Percentiles rank a stretch among this genome's conserved stretches.
Evolutionary conservation across 805 yeast genomes (phyloP).

Genomic region (Zygotorulaspora sp.): DNA sequence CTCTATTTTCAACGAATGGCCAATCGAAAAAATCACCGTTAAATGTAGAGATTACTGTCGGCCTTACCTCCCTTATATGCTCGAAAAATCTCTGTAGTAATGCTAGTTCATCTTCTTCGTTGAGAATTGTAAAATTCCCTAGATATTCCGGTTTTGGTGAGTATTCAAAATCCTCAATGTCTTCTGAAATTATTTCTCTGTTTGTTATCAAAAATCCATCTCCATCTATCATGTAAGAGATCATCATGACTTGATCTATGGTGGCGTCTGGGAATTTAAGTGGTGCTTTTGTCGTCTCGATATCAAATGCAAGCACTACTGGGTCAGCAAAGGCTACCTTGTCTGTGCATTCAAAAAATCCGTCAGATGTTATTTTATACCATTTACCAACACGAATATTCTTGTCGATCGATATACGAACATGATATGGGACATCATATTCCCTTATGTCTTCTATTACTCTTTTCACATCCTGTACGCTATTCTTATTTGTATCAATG

Average conservation of each 20-base stretch:
- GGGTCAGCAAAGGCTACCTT: conserved; percentile 96
- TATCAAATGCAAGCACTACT: conserved; percentile 92
- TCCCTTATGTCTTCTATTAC: conserved; percentile 77
- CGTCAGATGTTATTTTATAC: conserved; percentile 73
- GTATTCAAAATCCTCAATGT: conserved; percentile 94
- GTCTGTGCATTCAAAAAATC: conserved; percentile 52
- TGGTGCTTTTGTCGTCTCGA: conserved; percentile 96
- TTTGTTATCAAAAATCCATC: conserved; percentile 92
- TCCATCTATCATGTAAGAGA: conserved; percentile 98
- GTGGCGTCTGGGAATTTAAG: conserved; percentile 91
- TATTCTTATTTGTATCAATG: conserved; percentile 20
- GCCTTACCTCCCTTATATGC: conserved; percentile 80
- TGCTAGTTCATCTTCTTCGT: conserved; percentile 80
- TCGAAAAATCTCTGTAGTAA: conserved; percentile 75
- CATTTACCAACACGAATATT: conserved; percentile 91
- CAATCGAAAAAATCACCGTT: conserved; percentile 99
- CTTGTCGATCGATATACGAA: conserved; percentile 89
- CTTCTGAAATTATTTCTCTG: conserved; percentile 88
- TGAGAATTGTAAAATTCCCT: conserved; percentile 83
- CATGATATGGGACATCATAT: conserved; percentile 95
- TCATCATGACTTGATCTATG: conserved; percentile 95
- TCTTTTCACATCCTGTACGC: conserved; percentile 53
- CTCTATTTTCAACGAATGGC: conserved; percentile 94
- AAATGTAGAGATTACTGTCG: conserved; percentile 96
- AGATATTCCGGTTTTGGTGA: conserved; percentile 96